A percentile compares a stretch with the other conserved stretches of the same genome.
These are phyloP conservation scores for Globisporangium middletonii DNA, from an alignment of 352 stramenopile species.

Conservation along the genomic window DNA sequence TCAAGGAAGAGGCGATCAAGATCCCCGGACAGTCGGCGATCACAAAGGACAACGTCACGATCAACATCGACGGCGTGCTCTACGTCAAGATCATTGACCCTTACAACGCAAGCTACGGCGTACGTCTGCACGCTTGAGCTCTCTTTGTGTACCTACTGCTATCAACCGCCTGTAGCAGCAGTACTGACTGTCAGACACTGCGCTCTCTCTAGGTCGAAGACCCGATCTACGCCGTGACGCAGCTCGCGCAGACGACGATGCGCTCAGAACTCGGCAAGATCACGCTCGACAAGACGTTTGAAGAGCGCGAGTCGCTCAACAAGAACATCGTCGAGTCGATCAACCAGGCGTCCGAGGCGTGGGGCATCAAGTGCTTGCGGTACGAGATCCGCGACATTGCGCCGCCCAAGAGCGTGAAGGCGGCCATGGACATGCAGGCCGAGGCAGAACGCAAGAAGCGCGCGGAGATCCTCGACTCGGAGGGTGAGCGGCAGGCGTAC, in stretches of 20 bases:
- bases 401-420: constrained; percentile 79
- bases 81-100: constrained; percentile 90
- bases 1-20: constrained; percentile 91
- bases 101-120: constrained; percentile 86
- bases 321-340: constrained; percentile 89
- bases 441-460: constrained; percentile 90
- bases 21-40: constrained; percentile 88
- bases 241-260: constrained; percentile 91
- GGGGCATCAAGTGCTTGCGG: constrained; percentile 88
- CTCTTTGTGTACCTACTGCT: neutral
- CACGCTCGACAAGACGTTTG: constrained; percentile 91
- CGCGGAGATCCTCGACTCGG: constrained; percentile 89
- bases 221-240: constrained; percentile 85
- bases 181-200: too few species aligned
- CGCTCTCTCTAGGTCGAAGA: constrained; percentile 46
- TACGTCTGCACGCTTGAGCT: neutral
- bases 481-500: constrained; percentile 83
- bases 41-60: constrained; percentile 90
- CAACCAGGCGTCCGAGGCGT: constrained; percentile 86
- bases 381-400: constrained; percentile 91
- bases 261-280: constrained; percentile 90
- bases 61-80: constrained; percentile 89
- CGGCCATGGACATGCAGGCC: constrained; percentile 91
- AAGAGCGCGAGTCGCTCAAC: constrained; percentile 91
- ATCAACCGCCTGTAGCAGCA: neutral